These are phyloP conservation scores for Wickerhamiella bombiphila DNA, from an alignment of 805 yeast genomes.

Conservation along the genomic window DNA sequence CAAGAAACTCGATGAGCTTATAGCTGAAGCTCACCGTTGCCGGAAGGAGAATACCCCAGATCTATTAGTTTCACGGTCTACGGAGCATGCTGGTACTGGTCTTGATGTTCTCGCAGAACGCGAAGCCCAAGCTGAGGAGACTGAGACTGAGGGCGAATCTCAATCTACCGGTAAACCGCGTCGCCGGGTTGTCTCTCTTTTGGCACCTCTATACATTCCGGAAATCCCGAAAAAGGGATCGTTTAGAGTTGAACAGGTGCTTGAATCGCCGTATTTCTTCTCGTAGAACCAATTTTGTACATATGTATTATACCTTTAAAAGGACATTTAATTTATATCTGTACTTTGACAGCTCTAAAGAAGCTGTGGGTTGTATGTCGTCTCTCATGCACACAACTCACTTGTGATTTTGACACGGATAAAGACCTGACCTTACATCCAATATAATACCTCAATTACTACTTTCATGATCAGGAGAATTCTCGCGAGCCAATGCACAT, in stretches of 20 bases:
- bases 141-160: conserved; percentile 19
- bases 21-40: conserved; percentile 15
- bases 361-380: too few species aligned
- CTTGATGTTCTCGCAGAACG: conserved; percentile 17
- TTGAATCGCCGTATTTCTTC: conserved; percentile 71
- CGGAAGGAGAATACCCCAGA: conserved; percentile 2
- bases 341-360: too few species aligned
- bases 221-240: conserved; percentile 66
- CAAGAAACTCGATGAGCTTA: conserved; percentile 23
- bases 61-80: conserved; percentile 12
- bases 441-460: too few species aligned
- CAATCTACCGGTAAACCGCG: conserved; percentile 16
- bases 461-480: too few species aligned
- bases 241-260: conserved; percentile 61
- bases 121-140: conserved; percentile 17
- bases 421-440: too few species aligned
- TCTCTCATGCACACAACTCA: too few species aligned
- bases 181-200: conserved; percentile 25
- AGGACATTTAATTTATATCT: too few species aligned
- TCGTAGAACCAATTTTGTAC: conserved; percentile 18
- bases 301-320: too few species aligned
- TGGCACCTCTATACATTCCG: conserved; percentile 60
- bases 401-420: too few species aligned
- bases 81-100: conserved; percentile 24
- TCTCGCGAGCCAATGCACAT: too few species aligned